A percentile compares a stretch with the other conserved stretches of the same genome.
phyloP scores from a whole-genome alignment of 208 protist species.

The Trypanosoma avium region DNA sequence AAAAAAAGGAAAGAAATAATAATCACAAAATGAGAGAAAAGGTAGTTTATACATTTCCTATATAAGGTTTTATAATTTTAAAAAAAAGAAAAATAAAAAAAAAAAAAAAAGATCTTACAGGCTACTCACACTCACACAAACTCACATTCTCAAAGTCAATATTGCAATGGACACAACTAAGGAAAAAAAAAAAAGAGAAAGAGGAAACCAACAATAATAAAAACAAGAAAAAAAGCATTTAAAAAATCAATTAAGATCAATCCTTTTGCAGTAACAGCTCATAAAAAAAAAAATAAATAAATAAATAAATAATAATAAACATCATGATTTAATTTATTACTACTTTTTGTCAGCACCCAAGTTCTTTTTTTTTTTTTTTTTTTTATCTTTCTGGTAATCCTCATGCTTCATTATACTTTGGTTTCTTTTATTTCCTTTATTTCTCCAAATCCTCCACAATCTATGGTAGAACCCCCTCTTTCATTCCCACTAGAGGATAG shows the following conservation, averaged over 20 bases:
- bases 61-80: background rate
- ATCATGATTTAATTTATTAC: background rate
- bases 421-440: background rate
- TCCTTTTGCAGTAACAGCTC: background rate
- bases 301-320: background rate
- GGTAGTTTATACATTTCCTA: background rate
- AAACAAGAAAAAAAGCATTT: background rate
- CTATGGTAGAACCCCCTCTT: background rate
- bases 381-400: background rate
- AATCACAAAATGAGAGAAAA: no score
- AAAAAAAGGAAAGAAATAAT: constrained; percentile 2
- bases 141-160: background rate
- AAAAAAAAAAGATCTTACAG: background rate
- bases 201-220: constrained; percentile 17
- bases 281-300: background rate
- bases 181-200: constrained; percentile 23
- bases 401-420: background rate
- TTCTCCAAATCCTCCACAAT: background rate
- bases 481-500: background rate
- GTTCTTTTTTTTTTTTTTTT: background rate
- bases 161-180: constrained; percentile 4
- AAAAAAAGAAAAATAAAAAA: constrained; percentile 10
- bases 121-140: background rate
- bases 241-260: background rate
- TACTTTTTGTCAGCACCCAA: background rate